A percentile compares a stretch with the other conserved stretches of the same genome.
Evolutionary conservation across 2,329 filamentous ascomycete genomes (phyloP).

Genomic region (Tympanopsis confertula): DNA sequence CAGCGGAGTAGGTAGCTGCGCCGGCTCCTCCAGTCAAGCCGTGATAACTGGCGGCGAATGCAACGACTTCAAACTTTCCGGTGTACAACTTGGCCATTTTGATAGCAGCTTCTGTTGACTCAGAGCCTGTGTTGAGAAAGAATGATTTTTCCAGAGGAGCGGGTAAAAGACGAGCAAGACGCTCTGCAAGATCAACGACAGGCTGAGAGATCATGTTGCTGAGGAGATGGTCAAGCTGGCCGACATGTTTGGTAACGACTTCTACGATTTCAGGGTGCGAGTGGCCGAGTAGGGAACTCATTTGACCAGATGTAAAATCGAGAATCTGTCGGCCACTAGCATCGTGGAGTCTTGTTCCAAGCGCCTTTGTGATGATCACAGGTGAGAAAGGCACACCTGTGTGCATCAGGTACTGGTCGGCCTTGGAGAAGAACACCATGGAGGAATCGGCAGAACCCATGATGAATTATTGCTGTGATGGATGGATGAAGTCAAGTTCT

Average conservation of each 20-base stretch:
- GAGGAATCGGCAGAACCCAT: too few species aligned
- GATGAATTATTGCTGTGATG: too few species aligned
- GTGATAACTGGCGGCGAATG: constrained; percentile 45
- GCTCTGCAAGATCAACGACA: constrained; percentile 39
- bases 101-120: constrained; percentile 50
- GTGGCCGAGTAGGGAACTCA: constrained; percentile 46
- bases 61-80: constrained; percentile 54
- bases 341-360: constrained; percentile 33
- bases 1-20: constrained; percentile 39
- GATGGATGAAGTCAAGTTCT: too few species aligned
- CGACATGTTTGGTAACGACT: constrained; percentile 33
- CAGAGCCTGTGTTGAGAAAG: constrained; percentile 44
- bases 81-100: constrained; percentile 53
- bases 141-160: constrained; percentile 38
- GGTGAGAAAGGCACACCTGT: constrained; percentile 26
- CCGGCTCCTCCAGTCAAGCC: constrained; percentile 43
- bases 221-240: constrained; percentile 44
- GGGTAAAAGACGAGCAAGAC: constrained; percentile 35
- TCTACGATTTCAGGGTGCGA: constrained; percentile 44
- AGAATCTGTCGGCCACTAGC: constrained; percentile 29
- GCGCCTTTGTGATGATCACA: constrained; percentile 28
- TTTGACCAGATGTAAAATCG: constrained; percentile 50
- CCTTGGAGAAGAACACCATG: constrained; percentile 22
- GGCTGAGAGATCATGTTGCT: constrained; percentile 45
- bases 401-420: constrained; percentile 25